Conservation (phyloP, 2,329 filamentous ascomycete species). For the Delphinella strobiligena region DNA sequence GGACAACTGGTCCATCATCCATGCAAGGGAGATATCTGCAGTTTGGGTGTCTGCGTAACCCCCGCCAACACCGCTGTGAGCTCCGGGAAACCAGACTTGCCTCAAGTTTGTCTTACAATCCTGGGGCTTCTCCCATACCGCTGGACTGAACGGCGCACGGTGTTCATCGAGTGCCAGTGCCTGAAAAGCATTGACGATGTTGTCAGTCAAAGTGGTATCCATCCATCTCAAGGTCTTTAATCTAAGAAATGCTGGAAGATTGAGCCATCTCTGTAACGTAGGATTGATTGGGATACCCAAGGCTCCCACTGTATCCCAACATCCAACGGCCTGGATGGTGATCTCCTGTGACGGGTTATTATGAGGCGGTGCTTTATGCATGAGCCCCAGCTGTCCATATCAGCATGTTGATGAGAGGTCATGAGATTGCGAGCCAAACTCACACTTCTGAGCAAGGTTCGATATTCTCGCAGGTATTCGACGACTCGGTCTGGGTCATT, state of each 20-base stretch:
- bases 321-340: constrained; percentile 32
- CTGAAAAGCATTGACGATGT: constrained; percentile 43
- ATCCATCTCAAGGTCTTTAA: constrained; percentile 15
- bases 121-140: constrained; percentile 32
- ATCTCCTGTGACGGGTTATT: constrained; percentile 14
- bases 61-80: constrained; percentile 41
- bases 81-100: constrained; percentile 47
- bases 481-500: constrained; percentile 6
- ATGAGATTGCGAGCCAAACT: too few species aligned
- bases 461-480: constrained; percentile 10
- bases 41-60: constrained; percentile 23
- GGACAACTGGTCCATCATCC: constrained; percentile 29
- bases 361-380: constrained; percentile 1
- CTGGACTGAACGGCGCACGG: constrained; percentile 38
- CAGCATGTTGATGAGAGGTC: too few species aligned
- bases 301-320: constrained; percentile 37
- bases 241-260: constrained; percentile 16
- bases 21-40: constrained; percentile 27
- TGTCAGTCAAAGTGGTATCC: constrained; percentile 21
- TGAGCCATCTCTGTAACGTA: constrained; percentile 5
- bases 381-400: constrained; percentile 2
- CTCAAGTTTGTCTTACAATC: constrained; percentile 25
- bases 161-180: constrained; percentile 43
- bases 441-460: constrained; percentile 3
- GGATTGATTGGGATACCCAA: constrained; percentile 25